Base-by-base conservation (phyloP, 129 eudicot genomes). In the Escallonia rubra region DNA sequence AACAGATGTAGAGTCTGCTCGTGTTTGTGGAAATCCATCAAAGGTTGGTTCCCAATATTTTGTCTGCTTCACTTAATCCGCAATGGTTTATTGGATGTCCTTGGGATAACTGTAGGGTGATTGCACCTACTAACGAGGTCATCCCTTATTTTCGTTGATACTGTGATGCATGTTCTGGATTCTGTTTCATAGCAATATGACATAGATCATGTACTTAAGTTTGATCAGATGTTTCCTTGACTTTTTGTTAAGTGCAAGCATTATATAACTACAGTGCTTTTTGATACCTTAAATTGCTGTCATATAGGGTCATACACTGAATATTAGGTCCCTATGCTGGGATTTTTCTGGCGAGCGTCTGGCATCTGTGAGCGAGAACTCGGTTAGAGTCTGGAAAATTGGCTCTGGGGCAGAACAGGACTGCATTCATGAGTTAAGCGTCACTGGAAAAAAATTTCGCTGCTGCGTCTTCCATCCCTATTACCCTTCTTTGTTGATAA, bases 301-400 rank as follows among this genome's bases (percentile, higher is more conserved):
- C 51, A 42, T 75, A 60, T 41, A 87, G 95, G 88, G 86, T 3
- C 90, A 84, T 60, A 69, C 64, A 46, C 66, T 72, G 3, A 58
- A 65, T 3, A 70, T 87, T 45, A 74, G 68, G 47, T 84, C 84
- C 14, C 13, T 87, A 43, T 70, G 90, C 69, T 87, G 90, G 90
- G 81, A 79, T 75, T 61, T 79, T 38, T 60, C 76, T 11, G 95
- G 95, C 13, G 90, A 87, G 46, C 65, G 56, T 75, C 53, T 87
- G 77, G 78, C 88, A 56, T 81, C 90, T 1, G 63, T 80, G 34
- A 82, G 88, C 14, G 90, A 81, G 49, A 86, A 87, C 66, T 64
- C 42, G 52, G 70, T 87, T 12, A 81, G 67, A 70, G 88, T 87
- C 47, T 87, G 95, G 95, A 84, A 59, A 58, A 69, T 87, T 76